Evolutionary conservation across 768 basidiomycete genomes (phyloP).

Genomic region (Suillus fuscotomentosus): DNA sequence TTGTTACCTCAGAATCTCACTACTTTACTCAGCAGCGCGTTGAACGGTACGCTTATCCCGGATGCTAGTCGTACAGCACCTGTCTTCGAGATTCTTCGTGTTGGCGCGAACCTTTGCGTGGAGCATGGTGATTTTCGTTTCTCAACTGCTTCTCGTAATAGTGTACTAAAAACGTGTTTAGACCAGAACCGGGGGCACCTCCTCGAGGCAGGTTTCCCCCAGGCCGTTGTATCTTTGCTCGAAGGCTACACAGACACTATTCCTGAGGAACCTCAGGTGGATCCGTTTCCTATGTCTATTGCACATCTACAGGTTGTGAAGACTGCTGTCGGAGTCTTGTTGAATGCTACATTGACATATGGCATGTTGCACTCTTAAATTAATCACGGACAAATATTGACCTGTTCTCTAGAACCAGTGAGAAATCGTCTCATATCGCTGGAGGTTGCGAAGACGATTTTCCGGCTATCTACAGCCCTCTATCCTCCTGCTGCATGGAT

Average conservation of each 20-base stretch:
- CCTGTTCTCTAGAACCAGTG: slow-evolving; percentile 56
- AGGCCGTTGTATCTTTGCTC: slow-evolving; percentile 62
- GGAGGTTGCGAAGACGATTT: slow-evolving; percentile 65
- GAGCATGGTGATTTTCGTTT: slow-evolving; percentile 60
- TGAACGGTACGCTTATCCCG: slow-evolving; percentile 48
- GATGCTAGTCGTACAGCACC: slow-evolving; percentile 45
- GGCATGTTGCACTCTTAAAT: slow-evolving; percentile 43
- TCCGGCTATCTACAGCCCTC: slow-evolving; percentile 63
- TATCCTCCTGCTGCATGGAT: slow-evolving; percentile 77
- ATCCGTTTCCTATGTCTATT: slow-evolving; percentile 52
- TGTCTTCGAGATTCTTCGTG: slow-evolving; percentile 68
- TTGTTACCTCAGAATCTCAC: slow-evolving; percentile 64
- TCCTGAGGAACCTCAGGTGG: slow-evolving; percentile 34
- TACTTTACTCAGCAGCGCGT: slow-evolving; percentile 54
- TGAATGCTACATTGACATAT: slow-evolving; percentile 77
- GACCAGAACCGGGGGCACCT: slow-evolving; percentile 75
- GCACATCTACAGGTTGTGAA: slow-evolving; percentile 71
- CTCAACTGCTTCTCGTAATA: slow-evolving; percentile 4
- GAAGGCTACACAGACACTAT: slow-evolving; percentile 58
- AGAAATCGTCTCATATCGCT: slow-evolving; percentile 65
- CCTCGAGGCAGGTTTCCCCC: slow-evolving; percentile 69
- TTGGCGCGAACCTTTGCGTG: slow-evolving; percentile 82
- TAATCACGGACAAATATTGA: slow-evolving; percentile 6
- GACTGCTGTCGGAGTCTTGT: slow-evolving; percentile 74
- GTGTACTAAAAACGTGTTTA: slow-evolving; percentile 26